Evolutionary conservation across 805 yeast genomes (phyloP), one percentile per base, ranked within the genome.

Genomic region (Metschnikowia kofuensis): DNA sequence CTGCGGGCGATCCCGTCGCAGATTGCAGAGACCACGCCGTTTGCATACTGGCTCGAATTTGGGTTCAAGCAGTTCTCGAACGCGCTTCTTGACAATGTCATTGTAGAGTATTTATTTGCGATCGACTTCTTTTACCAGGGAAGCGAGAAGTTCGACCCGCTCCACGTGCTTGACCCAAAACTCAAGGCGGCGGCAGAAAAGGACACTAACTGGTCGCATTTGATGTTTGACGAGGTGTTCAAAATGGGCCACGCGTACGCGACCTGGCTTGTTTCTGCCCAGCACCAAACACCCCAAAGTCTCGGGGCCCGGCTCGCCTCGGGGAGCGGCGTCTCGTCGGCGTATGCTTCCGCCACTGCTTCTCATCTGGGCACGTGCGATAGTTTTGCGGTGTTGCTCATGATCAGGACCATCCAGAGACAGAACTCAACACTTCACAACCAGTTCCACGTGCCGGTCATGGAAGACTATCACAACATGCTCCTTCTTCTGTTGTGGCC

Each of bases 401-500:
- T 87, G 58, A 87, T 92, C 30, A 73, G 96, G 44, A 65, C 89
- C 30, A 74, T 84, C 1, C 91, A 88, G 53, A 75, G 77, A 4
- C 66, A 87, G 47, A 86, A 81, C 52, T 77, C 78, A 47, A 84
- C 82, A 53, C 68, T 87, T 26, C 91, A 87, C 60, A 84, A 80
- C 52, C 76, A 87, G 50, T 65, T 70, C 48, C 79, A 78, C 48
- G 81, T 86, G 2, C 91, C 95, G 0, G 82, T 82, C 6, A 69
- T 83, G 64, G 89, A 84, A 53, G 87, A 82, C 50, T 87, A 85
- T 63, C 74, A 85, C 54, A 83, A 86, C 56, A 72, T 80, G 13
- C 82, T 86, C 53, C 66, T 84, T 52, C 78, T 89, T 44, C 64
- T 78, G 4, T 68, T 92, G 40, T 94, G 98, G 98, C 96, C 97